Evolutionary conservation across 192 early-diverging fungal species (phyloP), one percentile per base, ranked within the genome.

Genomic region (Entomortierella lignicola): DNA sequence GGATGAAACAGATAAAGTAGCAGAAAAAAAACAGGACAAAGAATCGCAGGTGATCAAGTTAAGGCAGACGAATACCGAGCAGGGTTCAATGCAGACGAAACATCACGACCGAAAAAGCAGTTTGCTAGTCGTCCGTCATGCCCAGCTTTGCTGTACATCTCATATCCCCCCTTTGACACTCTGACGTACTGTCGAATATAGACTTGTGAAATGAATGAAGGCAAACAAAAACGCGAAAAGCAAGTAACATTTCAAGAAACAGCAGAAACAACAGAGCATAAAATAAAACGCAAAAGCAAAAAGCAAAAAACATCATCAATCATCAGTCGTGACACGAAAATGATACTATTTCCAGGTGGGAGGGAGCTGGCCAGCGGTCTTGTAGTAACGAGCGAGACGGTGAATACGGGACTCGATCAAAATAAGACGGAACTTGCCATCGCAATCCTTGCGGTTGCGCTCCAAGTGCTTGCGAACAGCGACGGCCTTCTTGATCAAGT

Each of bases 401-500:
- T 94, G 95, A 82, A 99, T 94, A 90, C 97, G 92, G 60, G 98
- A 96, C 89, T 99, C 97, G 81, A 96, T 93, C 64, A 97, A 88
- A 94, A 97, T 97, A 72, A 97, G 89, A 82, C 98, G 94, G 93
- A 97, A 99, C 93, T 99, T 99, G 86, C 94, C 89, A 81, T 98
- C 98, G 72, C 87, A 87, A 86, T 99, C 98, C 92, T 99, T 99
- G 89, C 97, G 94, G 94, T 96, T 94, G 75, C 93, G 93, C 90
- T 99, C 98, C 71, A 99, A 83, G 84, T 99, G 98, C 92, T 98
- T 98, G 88, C 94, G 96, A 87, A 99, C 92, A 66, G 94, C 90
- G 75, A 99, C 96, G 67, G 98, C 97, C 94, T 98, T 98, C 93
- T 98, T 99, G 91, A 98, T 98, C 74, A 99, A 85, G 86, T 95